These are phyloP conservation scores for Aspergillus ostianus DNA, from an alignment of 495 filamentous ascomycete species.

Conservation along the genomic window DNA sequence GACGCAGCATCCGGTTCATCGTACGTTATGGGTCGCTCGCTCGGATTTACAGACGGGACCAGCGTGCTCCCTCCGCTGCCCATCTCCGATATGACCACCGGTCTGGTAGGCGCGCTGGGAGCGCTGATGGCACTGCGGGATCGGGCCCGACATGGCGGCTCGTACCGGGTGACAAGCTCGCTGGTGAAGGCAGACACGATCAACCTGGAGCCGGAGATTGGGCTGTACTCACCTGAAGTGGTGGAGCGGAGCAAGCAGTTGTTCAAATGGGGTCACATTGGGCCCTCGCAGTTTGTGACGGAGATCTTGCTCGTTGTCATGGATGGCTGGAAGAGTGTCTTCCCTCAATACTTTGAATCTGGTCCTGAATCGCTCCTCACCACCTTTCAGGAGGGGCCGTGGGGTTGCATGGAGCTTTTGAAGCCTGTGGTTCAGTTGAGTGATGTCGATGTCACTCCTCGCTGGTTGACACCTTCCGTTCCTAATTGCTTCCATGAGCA, in stretches of 20 bases:
- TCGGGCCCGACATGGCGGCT: conserved; percentile 25
- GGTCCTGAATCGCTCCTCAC: conserved; percentile 25
- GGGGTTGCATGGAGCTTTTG: conserved; percentile 23
- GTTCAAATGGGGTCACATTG: conserved; percentile 14
- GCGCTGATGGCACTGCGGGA: conserved; percentile 46
- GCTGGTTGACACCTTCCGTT: conserved; percentile 26
- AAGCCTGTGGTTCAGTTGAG: conserved; percentile 26
- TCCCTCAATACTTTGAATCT: conserved; percentile 23
- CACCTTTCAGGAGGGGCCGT: conserved; percentile 22
- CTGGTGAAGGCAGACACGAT: conserved; percentile 26
- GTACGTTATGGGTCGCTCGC: conserved; percentile 29
- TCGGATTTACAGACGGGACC: conserved; percentile 61
- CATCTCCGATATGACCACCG: conserved; percentile 73
- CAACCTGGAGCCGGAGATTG: conserved; percentile 20
- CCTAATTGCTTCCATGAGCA: conserved; percentile 25
- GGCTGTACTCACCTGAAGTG: conserved; percentile 24
- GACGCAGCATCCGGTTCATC: conserved; percentile 4
- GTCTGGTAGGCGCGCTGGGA: conserved; percentile 52
- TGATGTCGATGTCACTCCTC: conserved; percentile 22
- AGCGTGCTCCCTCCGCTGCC: conserved; percentile 68
- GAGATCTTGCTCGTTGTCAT: conserved; percentile 28
- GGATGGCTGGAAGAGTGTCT: conserved; percentile 29
- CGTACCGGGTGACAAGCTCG: conserved; percentile 26
- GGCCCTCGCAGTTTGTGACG: conserved; percentile 27
- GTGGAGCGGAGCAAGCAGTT: conserved; percentile 14